phyloP scores from a whole-genome alignment of 441 rosid genomes.

The Raphanus hybrid region DNA sequence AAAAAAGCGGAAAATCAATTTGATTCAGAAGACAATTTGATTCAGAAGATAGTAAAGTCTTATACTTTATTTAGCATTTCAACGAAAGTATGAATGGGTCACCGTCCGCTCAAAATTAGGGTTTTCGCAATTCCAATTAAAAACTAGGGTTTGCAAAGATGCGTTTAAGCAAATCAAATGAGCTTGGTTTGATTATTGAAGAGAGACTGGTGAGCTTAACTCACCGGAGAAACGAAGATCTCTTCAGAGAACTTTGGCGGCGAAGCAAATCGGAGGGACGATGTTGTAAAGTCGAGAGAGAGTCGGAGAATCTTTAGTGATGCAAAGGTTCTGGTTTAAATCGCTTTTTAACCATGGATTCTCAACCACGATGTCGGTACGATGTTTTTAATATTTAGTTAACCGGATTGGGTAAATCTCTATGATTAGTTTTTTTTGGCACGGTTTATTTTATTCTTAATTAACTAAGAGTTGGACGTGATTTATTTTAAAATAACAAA shows the following conservation, averaged over 20 bases:
- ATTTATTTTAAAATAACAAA: too few relatives aligned
- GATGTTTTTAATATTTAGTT: background rate
- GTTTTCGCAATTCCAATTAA: background rate
- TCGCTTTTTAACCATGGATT: background rate
- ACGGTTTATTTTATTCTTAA: too few relatives aligned
- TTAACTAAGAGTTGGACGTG: too few relatives aligned
- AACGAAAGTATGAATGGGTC: background rate
- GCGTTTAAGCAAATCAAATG: conserved; percentile 4
- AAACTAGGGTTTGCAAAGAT: background rate
- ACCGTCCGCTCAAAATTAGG: background rate
- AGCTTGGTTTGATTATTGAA: background rate
- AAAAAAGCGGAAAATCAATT: background rate
- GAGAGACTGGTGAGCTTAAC: background rate
- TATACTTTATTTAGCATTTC: background rate
- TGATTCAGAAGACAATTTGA: conserved; percentile 15
- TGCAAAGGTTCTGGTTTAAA: background rate
- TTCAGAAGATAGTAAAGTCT: background rate
- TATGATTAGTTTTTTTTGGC: background rate
- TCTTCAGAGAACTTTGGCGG: conserved; percentile 13
- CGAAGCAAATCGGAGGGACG: background rate
- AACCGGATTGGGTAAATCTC: background rate
- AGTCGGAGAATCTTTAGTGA: background rate
- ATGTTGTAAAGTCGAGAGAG: background rate
- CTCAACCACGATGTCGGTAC: background rate
- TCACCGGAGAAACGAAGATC: conserved; percentile 23